phyloP scores from a whole-genome alignment of 2,329 filamentous ascomycete genomes.

The Diaporthe sp. region DNA sequence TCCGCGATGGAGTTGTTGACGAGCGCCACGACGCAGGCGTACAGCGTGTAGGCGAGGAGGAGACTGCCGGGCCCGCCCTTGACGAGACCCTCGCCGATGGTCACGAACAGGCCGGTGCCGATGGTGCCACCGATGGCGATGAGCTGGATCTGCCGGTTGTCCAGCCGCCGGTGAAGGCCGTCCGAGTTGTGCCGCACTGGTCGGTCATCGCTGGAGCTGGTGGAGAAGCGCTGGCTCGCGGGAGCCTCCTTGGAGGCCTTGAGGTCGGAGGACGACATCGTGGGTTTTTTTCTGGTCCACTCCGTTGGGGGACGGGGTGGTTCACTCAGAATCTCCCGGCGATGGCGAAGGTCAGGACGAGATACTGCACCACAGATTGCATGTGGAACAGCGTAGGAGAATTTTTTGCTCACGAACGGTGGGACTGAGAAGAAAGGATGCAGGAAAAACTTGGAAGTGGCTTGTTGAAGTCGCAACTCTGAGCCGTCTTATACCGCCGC shows the following conservation, averaged over 20 bases:
- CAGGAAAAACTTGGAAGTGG: constrained; percentile 19
- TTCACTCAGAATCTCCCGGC: constrained; percentile 16
- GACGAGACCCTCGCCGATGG: constrained; percentile 68
- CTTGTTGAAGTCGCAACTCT: background rate
- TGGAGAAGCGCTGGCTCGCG: constrained; percentile 18
- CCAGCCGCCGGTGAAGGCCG: constrained; percentile 59
- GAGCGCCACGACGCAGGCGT: constrained; percentile 67
- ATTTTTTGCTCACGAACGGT: constrained; percentile 1
- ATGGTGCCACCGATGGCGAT: constrained; percentile 71
- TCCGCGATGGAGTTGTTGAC: constrained; percentile 77
- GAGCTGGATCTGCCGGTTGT: constrained; percentile 69
- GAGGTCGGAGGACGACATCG: constrained; percentile 21
- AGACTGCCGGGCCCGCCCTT: constrained; percentile 61
- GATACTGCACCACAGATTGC: constrained; percentile 10
- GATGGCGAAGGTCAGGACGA: constrained; percentile 7
- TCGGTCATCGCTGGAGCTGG: background rate
- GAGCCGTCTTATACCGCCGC: constrained; percentile 1
- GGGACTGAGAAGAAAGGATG: constrained; percentile 21
- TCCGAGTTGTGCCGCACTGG: constrained; percentile 38
- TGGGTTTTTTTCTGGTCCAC: background rate
- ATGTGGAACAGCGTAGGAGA: constrained; percentile 23
- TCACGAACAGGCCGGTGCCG: constrained; percentile 71
- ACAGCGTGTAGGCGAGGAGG: constrained; percentile 70
- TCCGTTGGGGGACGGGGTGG: constrained; percentile 10
- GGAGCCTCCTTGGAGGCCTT: constrained; percentile 26